Base-by-base conservation (phyloP, 176 grass and related monocot genomes). In the Poa pratensis region DNA sequence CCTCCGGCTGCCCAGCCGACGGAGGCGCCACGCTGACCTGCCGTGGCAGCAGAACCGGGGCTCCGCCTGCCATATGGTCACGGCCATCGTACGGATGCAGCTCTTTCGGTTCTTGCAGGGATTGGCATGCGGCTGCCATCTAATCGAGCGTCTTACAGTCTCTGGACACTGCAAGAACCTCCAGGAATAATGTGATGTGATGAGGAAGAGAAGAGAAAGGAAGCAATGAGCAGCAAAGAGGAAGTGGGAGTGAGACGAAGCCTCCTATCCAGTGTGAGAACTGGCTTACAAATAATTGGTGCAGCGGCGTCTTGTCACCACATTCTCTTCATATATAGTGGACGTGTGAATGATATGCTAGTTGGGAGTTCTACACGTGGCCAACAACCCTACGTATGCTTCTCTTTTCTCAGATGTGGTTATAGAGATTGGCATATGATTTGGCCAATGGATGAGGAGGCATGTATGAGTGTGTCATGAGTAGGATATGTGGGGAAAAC, bases 391-490 rank as follows among this genome's bases (percentile, higher is more conserved):
- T 76, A 37, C 63, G 74, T 65, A 80, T 75, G 76, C 19, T 81
- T 76, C 35, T 43, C 26, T 16, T 75, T 90, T 83, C 52, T 76
- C 72, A 45, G 43, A 77, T 89, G 71, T 86, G 64, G 77, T 69
- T 62, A 40, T 57, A 22, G 22, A 5, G 64, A 83, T 34, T 22
- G 80, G 39, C 37, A 83, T 11, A 59, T 79, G 63, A 24, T 50
- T 64, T 59, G 80, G 9, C 63, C 71, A 77, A 43, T 61, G 40
- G 69, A 43, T 76, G 60, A 79, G 75, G 73, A 68, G 80, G 66
- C 57, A 2, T 90, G 84, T 68, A 79, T 90, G 80, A 83, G 79
- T 79, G 79, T 87, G 58, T 9, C 48, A 83, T 83, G 89, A 83
- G 49, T 90, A 75, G 84, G 75, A 84, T 75, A 20, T 69, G 89